Evolutionary conservation across 306 rosid species (phyloP), one percentile per base, ranked within the genome.

Genomic region (Biancaea sappan): DNA sequence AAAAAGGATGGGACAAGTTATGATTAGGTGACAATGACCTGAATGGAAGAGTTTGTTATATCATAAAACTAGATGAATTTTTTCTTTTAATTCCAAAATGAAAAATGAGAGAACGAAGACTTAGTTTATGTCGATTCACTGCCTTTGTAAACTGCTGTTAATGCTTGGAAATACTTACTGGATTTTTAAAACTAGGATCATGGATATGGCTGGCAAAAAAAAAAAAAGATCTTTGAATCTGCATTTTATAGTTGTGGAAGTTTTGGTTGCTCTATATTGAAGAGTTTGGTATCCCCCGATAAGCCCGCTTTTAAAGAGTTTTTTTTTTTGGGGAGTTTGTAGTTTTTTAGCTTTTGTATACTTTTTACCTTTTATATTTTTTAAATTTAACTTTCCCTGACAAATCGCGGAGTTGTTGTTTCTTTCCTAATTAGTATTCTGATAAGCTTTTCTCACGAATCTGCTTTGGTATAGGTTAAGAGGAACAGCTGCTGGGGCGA

Each of bases 401-500:
- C 37, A 40, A 25, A 28, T 53, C 6, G 26, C n/a, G 57, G n/a
- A 68, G 38, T 69, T 78, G 28, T 13, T 58, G 53, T 72, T 77
- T 21, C 50, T 28, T 66, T 25, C 4, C 9, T 32, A 6, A 14
- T n/a, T n/a, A n/a, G n/a, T 18, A 26, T 58, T 57, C 58, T 56
- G 40, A 46, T 66, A 52, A 41, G 75, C 57, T 66, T 74, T 60
- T 10, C 21, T 69, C 9, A 15, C 40, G 41, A 63, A 62, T 69
- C 64, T 81, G 40, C 72, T 4, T 82, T 72, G 56, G 15, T 63
- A 68, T 51, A 89, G 98, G 88, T 62, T 94, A 74, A 85, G 98
- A 82, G 98, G 97, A 79, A 91, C 97, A 29, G 58, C 69, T 29
- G 11, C 73, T 4, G 98, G 97, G 76, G 95, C 98, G 16, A 94